These are phyloP conservation scores for Lepiota brunneoincarnata DNA, from an alignment of 768 basidiomycete species.

Conservation along the genomic window DNA sequence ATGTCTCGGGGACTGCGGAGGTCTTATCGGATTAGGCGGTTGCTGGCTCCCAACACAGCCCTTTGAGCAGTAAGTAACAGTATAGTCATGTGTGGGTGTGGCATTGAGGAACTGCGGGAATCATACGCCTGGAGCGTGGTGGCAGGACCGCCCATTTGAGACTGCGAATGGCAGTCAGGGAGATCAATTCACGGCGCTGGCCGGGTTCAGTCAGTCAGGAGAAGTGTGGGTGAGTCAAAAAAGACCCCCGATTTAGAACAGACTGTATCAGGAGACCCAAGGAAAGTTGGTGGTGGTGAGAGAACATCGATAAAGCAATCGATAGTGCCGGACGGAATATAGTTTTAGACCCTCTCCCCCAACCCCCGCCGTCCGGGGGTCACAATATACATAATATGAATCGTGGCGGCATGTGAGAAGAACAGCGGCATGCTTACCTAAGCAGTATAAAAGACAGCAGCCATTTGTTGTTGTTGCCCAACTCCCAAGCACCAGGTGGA, in stretches of 20 bases:
- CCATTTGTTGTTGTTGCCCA: conserved; percentile 23
- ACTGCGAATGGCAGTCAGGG: not conserved
- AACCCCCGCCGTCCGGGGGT: too few species aligned
- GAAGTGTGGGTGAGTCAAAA: too few species aligned
- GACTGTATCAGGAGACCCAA: too few species aligned
- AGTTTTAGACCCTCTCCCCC: too few species aligned
- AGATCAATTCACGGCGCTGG: not conserved
- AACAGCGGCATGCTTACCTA: conserved; percentile 26
- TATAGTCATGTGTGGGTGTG: not conserved
- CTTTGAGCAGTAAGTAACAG: conserved; percentile 5
- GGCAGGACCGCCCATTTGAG: not conserved
- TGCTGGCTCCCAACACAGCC: not conserved
- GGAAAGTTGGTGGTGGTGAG: too few species aligned
- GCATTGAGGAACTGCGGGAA: conserved; percentile 4
- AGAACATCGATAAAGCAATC: too few species aligned
- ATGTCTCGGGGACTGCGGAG: conserved; percentile 3
- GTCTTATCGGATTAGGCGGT: conserved; percentile 4
- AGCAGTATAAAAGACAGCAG: conserved; percentile 25
- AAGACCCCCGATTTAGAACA: not conserved
- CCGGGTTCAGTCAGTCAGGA: not conserved
- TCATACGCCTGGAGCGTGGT: conserved; percentile 3
- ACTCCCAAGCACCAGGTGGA: conserved; percentile 41
- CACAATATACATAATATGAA: too few species aligned
- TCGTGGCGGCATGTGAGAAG: conserved; percentile 9
- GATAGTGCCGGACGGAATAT: too few species aligned